Evolutionary conservation across 2,329 filamentous ascomycete species (phyloP).

Genomic region (Fusarium circinatum): DNA sequence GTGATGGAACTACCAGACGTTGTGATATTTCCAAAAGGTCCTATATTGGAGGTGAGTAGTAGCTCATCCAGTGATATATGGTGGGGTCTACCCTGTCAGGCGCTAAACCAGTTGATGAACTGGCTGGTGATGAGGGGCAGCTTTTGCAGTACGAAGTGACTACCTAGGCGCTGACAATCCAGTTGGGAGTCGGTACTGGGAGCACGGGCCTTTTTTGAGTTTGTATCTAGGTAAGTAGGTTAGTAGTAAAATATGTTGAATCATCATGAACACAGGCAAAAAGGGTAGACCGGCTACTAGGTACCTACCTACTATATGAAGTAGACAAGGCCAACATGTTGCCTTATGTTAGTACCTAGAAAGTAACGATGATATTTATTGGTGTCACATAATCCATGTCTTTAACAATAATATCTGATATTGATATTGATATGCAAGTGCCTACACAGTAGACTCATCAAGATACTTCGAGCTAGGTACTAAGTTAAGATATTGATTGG

Average conservation of each 20-base stretch:
- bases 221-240: no score
- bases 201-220: constrained; percentile 22
- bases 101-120: constrained; percentile 28
- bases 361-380: not conserved
- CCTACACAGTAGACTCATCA: not conserved
- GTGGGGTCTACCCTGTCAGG: constrained; percentile 14
- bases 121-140: constrained; percentile 26
- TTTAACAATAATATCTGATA: not conserved
- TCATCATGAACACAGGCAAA: not conserved
- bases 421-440: not conserved
- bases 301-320: not conserved
- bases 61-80: not conserved
- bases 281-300: not conserved
- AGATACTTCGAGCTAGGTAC: not conserved
- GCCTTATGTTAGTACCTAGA: not conserved
- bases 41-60: constrained; percentile 4
- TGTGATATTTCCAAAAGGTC: not conserved
- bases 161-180: not conserved
- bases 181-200: not conserved
- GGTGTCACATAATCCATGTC: not conserved
- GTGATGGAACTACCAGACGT: not conserved
- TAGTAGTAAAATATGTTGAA: not conserved
- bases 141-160: not conserved
- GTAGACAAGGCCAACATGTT: not conserved
- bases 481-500: not conserved